Base-by-base conservation (phyloP, 2,329 filamentous ascomycete genomes). In the Eutypella sp. region DNA sequence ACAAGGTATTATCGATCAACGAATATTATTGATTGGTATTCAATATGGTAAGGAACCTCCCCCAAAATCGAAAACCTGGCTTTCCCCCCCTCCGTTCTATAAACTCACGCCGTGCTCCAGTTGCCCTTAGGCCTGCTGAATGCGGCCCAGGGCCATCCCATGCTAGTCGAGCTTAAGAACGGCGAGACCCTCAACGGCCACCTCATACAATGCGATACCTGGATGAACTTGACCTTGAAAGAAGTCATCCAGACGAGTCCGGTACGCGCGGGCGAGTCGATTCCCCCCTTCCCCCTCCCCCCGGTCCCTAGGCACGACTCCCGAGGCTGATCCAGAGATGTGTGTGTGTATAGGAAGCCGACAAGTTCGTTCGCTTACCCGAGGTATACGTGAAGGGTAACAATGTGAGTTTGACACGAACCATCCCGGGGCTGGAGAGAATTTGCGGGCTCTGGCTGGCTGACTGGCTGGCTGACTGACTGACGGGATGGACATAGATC, bases 191-290 rank as follows among this genome's bases (percentile, higher is more conserved):
- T 99, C 50, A 99, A 97, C 71, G 93, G 93, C 52, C 90, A 96
- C 64, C 76, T 99, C 48, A 87, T 96, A 67, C 89, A 86, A 68
- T 99, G 92, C 82, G 93, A 99, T 68, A 99, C 92, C 41, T 99
- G 93, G 90, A 99, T 99, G 93, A 99, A 99, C 72, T 74, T 99
- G 58, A 97, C 92, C 2, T 72, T 99, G 56, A 95, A 93, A 69
- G 93, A 97, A 68, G 95, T 99, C 19, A 89, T 97, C 29, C 92
- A 97, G 70, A 97, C 93, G 16, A 96, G 87, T 64, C 84, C 92
- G 20, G 82, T 86, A 69, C 42, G 75, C 57, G 18, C 24, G 45
- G 7, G 16, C 22, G 22, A 31, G 16, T 31, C 11, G 36, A 33
- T 39, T 24, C 15, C 22, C 23, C 11, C n/a, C n/a, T n/a, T n/a